Evolutionary conservation across 2,329 filamentous ascomycete species (phyloP).

Genomic region (Pleoardoris graminearum): DNA sequence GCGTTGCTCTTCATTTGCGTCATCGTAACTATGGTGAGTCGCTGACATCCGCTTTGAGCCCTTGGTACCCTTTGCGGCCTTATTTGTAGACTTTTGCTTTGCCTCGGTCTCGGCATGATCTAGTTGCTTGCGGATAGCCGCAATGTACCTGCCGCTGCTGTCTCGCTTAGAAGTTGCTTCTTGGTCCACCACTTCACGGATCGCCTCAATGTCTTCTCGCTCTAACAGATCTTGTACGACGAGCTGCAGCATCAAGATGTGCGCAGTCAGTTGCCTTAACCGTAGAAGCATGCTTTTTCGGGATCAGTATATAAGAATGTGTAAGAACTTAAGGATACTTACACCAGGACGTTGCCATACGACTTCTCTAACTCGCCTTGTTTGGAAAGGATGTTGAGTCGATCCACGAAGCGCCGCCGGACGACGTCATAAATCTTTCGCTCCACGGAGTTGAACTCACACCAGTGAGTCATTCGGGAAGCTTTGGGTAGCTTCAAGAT

Average conservation of each 20-base stretch:
- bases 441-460: constrained; percentile 59
- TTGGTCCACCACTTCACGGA: constrained; percentile 41
- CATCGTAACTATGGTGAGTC: background rate
- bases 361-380: constrained; percentile 34
- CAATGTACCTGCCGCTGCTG: constrained; percentile 20
- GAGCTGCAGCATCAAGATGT: constrained; percentile 54
- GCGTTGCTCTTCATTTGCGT: background rate
- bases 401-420: constrained; percentile 45
- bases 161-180: constrained; percentile 21
- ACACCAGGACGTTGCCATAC: constrained; percentile 48
- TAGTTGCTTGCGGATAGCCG: constrained; percentile 37
- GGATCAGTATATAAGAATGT: background rate
- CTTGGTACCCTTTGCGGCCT: constrained; percentile 9
- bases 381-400: constrained; percentile 45
- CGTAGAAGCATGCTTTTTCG: constrained; percentile 49
- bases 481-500: constrained; percentile 60
- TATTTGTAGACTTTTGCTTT: constrained; percentile 17
- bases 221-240: constrained; percentile 52
- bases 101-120: constrained; percentile 22
- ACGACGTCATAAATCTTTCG: constrained; percentile 59
- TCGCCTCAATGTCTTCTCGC: constrained; percentile 50
- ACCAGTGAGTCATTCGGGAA: constrained; percentile 45
- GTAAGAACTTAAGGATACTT: constrained; percentile 5
- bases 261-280: constrained; percentile 57
- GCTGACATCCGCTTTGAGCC: background rate